Percentiles rank a stretch among this genome's conserved stretches.
phyloP scores from a whole-genome alignment of 169 alveolate species.

The Plasmodium cynomolgi region DNA sequence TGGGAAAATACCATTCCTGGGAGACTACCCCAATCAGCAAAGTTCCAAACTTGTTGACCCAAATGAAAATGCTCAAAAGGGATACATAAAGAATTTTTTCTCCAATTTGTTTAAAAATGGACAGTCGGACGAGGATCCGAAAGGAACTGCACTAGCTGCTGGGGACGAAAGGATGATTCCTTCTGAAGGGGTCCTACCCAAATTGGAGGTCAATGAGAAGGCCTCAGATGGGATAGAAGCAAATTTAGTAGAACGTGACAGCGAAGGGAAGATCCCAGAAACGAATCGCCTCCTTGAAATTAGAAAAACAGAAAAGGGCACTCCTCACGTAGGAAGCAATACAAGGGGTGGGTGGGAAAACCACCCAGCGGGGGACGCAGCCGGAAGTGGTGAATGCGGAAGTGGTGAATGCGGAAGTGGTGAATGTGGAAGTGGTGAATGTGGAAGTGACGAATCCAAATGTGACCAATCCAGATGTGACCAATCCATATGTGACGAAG shows the following conservation, averaged over 20 bases:
- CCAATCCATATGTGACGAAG: neutral
- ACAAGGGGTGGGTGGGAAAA: neutral
- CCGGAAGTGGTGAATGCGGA: neutral
- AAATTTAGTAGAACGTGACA: neutral
- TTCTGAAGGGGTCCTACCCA: neutral
- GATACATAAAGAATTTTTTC: conserved; percentile 6
- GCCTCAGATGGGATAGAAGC: neutral
- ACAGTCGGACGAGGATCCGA: neutral
- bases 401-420: neutral
- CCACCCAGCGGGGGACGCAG: neutral
- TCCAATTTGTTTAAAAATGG: neutral
- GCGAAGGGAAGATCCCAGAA: neutral
- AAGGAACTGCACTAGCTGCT: neutral
- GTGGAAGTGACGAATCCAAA: neutral
- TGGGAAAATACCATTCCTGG: neutral
- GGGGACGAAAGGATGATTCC: neutral
- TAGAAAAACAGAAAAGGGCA: neutral
- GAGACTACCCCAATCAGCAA: neutral
- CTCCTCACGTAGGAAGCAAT: neutral
- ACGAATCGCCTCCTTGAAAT: neutral
- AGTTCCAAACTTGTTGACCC: neutral
- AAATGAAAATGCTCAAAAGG: neutral
- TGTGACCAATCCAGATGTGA: neutral
- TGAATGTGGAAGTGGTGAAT: neutral
- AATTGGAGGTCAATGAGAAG: neutral